Base-by-base conservation (phyloP, 1,284 basidiomycete genomes). In the Mycena sp. region DNA sequence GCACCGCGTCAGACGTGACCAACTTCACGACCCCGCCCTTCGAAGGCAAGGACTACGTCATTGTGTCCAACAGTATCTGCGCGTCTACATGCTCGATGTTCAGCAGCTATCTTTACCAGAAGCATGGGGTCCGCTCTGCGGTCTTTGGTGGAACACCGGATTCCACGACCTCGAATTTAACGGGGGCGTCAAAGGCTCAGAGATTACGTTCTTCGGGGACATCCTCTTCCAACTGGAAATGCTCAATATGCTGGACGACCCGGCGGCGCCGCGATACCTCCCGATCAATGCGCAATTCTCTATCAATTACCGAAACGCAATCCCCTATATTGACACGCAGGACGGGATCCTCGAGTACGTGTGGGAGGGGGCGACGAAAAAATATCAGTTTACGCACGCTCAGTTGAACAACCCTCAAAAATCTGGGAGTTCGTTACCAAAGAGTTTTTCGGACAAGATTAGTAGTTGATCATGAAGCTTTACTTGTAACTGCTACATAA, bases 261-360 rank as follows among this genome's bases (percentile, higher is more conserved):
- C 55, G 11, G 55, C 26, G 16, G 56, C 61, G n/a, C 61, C 61
- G 30, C 61, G 58, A 56, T 56, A 55, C 10, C 35, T 63, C 17
- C 61, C 61, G n/a, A 28, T 63, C n/a, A 6, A 38, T 5, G 61
- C 43, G 25, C 26, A 41, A 14, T 45, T 64, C 17, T 40, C 26
- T 5, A 11, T 55, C 37, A 64, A 64, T 40, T 64, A 55, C 30
- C 38, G 62, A 21, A 61, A 63, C 21, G 61, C 49, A 40, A 58
- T 63, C 29, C 61, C 61, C 37, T 63, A 63, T 29, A 53, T 58
- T n/a, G 54, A 63, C 35, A 32, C 50, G 40, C 21, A 58, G 61
- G 48, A 58, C 26, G 61, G 61, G 14, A 63, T 63, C 17, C 17
- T 63, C 19, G 61, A 62, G 26, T 63, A 57, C 45, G 61, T 63